Evolutionary conservation across 495 filamentous ascomycete genomes (phyloP).

Genomic region (Collariella sp.): DNA sequence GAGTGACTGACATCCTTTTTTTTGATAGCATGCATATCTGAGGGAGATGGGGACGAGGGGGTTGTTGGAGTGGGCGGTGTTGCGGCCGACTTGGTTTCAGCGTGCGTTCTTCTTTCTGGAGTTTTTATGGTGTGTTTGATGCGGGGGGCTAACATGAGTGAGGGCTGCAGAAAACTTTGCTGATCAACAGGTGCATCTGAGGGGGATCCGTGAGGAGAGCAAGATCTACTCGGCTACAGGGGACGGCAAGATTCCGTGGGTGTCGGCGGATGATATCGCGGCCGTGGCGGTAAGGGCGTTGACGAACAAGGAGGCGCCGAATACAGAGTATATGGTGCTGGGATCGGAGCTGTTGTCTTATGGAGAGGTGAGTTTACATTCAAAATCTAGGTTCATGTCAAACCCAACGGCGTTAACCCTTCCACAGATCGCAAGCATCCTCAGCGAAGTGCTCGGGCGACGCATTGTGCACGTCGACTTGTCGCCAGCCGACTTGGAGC

Average conservation of each 20-base stretch:
- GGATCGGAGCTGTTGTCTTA: conserved; percentile 41
- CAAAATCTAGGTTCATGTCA: background rate
- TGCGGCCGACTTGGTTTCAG: conserved; percentile 41
- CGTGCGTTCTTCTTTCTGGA: conserved; percentile 19
- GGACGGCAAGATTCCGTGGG: conserved; percentile 38
- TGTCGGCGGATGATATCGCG: conserved; percentile 43
- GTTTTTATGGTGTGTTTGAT: background rate
- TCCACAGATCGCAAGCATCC: conserved; percentile 34
- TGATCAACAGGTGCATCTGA: conserved; percentile 23
- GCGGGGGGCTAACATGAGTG: no score
- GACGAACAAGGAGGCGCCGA: conserved; percentile 32
- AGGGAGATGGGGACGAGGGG: conserved; percentile 30
- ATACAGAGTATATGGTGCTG: conserved; percentile 38
- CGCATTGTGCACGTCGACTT: conserved; percentile 40
- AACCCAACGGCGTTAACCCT: background rate
- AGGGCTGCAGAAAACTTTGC: conserved; percentile 26
- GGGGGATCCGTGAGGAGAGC: conserved; percentile 33
- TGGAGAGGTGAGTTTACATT: conserved; percentile 32
- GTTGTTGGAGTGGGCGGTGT: conserved; percentile 35
- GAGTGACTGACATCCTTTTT: no score
- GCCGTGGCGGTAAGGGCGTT: conserved; percentile 37
- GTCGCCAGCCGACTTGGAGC: conserved; percentile 23
- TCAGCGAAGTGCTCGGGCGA: conserved; percentile 32
- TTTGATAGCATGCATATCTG: conserved; percentile 33
- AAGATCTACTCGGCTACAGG: conserved; percentile 39